Evolutionary conservation across 257 asterid genomes (phyloP).

Genomic region (Solanum commersonii): DNA sequence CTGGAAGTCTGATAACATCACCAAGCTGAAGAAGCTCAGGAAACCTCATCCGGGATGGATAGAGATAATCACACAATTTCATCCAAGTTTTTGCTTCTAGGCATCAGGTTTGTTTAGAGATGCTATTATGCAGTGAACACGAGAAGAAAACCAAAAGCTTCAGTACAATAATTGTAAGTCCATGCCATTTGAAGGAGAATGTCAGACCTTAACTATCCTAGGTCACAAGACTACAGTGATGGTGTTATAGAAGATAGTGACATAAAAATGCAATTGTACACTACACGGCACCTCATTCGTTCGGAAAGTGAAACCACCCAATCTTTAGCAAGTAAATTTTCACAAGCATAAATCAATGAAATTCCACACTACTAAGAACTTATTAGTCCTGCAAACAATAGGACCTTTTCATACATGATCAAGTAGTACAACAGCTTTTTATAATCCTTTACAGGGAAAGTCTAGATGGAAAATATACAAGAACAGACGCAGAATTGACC

Average conservation of each 20-base stretch:
- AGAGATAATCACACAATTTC: neutral
- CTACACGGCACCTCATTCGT: neutral
- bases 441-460: neutral
- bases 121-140: neutral
- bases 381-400: neutral
- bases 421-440: neutral
- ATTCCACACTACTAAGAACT: neutral
- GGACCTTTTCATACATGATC: neutral
- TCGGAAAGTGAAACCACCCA: neutral
- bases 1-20: neutral
- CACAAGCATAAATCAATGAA: neutral
- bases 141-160: neutral
- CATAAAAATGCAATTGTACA: neutral
- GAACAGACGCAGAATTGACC: neutral
- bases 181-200: neutral
- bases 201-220: neutral
- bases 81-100: neutral
- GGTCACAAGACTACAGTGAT: neutral
- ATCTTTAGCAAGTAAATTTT: neutral
- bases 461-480: neutral
- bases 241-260: neutral
- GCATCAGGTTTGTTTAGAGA: neutral
- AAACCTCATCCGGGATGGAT: neutral
- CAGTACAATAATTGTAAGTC: neutral
- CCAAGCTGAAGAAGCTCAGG: neutral